These are phyloP conservation scores for Diaporthe caulivora DNA, from an alignment of 2,329 filamentous ascomycete genomes.

Conservation along the genomic window DNA sequence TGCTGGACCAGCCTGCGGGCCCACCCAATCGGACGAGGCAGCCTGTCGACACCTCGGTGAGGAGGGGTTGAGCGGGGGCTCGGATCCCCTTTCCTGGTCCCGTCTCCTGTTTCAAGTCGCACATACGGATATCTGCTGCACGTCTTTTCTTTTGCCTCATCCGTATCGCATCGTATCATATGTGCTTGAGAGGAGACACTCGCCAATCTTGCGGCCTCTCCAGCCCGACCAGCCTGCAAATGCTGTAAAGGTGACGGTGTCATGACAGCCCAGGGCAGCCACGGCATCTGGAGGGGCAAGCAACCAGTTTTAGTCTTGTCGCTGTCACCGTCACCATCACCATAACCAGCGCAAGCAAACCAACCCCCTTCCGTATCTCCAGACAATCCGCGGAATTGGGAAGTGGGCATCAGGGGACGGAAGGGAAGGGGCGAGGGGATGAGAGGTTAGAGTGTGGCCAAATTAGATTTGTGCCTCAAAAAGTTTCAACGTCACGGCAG, in stretches of 20 bases:
- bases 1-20: neutral
- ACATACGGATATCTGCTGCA: conserved; percentile 10
- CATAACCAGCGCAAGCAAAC: neutral
- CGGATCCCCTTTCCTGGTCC: conserved; percentile 33
- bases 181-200: conserved; percentile 1
- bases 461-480: conserved; percentile 32
- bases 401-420: neutral
- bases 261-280: neutral
- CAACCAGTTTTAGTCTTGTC: neutral
- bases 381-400: conserved; percentile 10
- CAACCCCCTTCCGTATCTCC: neutral
- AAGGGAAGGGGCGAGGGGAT: no score
- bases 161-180: conserved; percentile 24
- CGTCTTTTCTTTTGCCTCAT: neutral
- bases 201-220: neutral
- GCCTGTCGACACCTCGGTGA: conserved; percentile 29
- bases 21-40: conserved; percentile 32
- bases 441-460: neutral
- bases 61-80: conserved; percentile 22
- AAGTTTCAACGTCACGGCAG: conserved; percentile 35
- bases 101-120: conserved; percentile 36
- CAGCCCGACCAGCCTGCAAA: neutral
- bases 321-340: neutral
- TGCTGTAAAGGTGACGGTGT: neutral
- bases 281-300: no score